A percentile compares a stretch with the other conserved stretches of the same genome.
These are phyloP conservation scores for Hanseniaspora clermontiae DNA, from an alignment of 805 yeast species.

Conservation along the genomic window DNA sequence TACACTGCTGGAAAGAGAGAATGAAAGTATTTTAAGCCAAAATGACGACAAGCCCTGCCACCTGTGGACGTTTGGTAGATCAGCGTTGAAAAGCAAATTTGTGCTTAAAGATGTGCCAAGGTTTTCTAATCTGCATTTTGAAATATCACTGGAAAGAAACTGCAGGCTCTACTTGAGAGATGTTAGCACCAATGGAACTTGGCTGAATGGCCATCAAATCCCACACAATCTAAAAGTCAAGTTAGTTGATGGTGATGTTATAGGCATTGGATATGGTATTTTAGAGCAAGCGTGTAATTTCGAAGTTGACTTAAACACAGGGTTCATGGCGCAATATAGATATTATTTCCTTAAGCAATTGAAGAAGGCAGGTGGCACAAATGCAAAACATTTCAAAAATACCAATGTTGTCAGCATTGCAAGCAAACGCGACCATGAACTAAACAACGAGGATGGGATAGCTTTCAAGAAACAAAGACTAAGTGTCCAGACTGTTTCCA, in stretches of 20 bases:
- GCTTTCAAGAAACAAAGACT: neutral
- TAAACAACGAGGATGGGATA: neutral
- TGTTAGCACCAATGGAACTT: constrained; percentile 84
- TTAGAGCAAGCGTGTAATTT: constrained; percentile 48
- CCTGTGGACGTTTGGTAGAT: constrained; percentile 65
- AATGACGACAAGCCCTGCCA: constrained; percentile 2
- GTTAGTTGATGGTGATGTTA: constrained; percentile 83
- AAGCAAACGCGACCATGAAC: neutral
- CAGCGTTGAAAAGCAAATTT: constrained; percentile 46
- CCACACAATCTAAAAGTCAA: constrained; percentile 70
- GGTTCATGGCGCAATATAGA: constrained; percentile 12
- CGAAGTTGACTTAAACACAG: constrained; percentile 34
- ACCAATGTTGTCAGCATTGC: neutral
- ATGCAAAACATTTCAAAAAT: neutral
- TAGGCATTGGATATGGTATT: constrained; percentile 79
- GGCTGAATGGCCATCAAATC: constrained; percentile 58
- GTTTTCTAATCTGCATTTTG: constrained; percentile 62
- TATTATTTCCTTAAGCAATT: constrained; percentile 1
- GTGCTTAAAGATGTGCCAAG: constrained; percentile 47
- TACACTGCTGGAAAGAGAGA: neutral
- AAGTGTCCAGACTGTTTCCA: no score
- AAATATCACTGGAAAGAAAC: constrained; percentile 51
- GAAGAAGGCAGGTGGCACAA: neutral
- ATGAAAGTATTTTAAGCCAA: neutral
- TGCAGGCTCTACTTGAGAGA: constrained; percentile 44